These are phyloP conservation scores for Aspergillus alliaceus DNA, from an alignment of 2,329 filamentous ascomycete species.

Conservation along the genomic window DNA sequence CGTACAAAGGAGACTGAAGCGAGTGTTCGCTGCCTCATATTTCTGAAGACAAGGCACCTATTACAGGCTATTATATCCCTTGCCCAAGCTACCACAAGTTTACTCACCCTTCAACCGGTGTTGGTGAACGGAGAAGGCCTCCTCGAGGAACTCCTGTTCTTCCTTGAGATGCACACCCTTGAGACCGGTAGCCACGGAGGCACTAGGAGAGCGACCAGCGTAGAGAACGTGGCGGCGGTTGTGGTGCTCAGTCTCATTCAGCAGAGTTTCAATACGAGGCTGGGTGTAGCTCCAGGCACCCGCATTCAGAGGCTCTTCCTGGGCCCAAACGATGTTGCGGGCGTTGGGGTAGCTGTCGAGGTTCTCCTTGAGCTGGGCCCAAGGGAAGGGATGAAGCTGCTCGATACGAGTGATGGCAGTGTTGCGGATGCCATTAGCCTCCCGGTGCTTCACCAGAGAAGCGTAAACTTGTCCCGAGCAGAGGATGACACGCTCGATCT, in stretches of 20 bases:
- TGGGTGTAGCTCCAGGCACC: slow-evolving; percentile 98
- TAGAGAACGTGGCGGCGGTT: slow-evolving; percentile 97
- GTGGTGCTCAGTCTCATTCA: slow-evolving; percentile 88
- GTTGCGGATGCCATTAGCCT: slow-evolving; percentile 81
- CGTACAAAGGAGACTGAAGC: slow-evolving; percentile 28
- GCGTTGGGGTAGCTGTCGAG: slow-evolving; percentile 96
- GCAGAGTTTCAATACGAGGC: slow-evolving; percentile 91
- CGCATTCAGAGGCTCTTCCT: slow-evolving; percentile 97
- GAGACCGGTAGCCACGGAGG: slow-evolving; percentile 88
- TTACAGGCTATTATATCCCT: slow-evolving; percentile 15
- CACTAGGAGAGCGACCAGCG: slow-evolving; percentile 88
- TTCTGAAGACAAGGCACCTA: slow-evolving; percentile 25
- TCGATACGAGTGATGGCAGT: slow-evolving; percentile 94
- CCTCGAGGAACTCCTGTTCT: slow-evolving; percentile 77
- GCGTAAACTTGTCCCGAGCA: slow-evolving; percentile 95
- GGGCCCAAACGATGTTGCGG: slow-evolving; percentile 94
- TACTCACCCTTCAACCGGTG: slow-evolving; percentile 67
- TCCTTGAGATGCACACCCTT: slow-evolving; percentile 89
- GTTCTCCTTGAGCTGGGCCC: slow-evolving; percentile 95
- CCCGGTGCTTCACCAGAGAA: slow-evolving; percentile 85
- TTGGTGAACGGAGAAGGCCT: slow-evolving; percentile 64
- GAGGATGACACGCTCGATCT: slow-evolving; percentile 91
- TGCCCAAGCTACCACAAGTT: slow-evolving; percentile 19
- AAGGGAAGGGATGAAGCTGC: slow-evolving; percentile 98
- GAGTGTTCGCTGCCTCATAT: slow-evolving; percentile 27